Evolutionary conservation across 768 basidiomycete species (phyloP).

Genomic region (Boletus sp.): DNA sequence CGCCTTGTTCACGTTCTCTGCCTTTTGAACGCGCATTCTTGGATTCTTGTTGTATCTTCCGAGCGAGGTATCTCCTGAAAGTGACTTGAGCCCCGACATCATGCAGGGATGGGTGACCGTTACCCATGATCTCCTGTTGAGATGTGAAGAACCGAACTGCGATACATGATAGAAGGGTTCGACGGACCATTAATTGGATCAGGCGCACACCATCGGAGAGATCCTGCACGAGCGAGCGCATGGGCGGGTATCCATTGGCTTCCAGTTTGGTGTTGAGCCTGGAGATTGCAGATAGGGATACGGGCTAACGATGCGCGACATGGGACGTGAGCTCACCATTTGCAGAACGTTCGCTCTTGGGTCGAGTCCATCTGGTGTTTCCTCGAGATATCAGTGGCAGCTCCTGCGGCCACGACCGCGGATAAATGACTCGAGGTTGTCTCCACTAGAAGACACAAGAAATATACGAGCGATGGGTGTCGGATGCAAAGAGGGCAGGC

Average conservation of each 20-base stretch:
- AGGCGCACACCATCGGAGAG: conserved; percentile 93
- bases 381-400: background rate
- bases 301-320: background rate
- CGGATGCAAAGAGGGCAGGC: no score
- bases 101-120: conserved; percentile 12
- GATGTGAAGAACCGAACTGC: background rate
- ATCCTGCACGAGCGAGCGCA: conserved; percentile 87
- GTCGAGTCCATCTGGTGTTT: conserved; percentile 29
- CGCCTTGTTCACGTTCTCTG: conserved; percentile 97
- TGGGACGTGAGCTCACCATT: conserved; percentile 58
- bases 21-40: conserved; percentile 91
- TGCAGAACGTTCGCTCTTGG: conserved; percentile 85
- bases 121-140: conserved; percentile 93
- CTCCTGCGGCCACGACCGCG: no score
- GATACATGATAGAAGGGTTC: background rate
- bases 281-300: conserved; percentile 2
- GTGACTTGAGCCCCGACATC: conserved; percentile 6
- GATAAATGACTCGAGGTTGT: no score
- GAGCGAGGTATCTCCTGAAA: conserved; percentile 79
- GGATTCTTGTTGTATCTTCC: conserved; percentile 93
- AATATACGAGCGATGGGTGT: background rate
- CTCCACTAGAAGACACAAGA: no score
- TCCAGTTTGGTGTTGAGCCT: conserved; percentile 98
- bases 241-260: conserved; percentile 76
- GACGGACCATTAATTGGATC: conserved; percentile 86